Evolutionary conservation across 257 asterid species (phyloP), one percentile per base, ranked within the genome.

Genomic region (Parsonsia alboflavescens): DNA sequence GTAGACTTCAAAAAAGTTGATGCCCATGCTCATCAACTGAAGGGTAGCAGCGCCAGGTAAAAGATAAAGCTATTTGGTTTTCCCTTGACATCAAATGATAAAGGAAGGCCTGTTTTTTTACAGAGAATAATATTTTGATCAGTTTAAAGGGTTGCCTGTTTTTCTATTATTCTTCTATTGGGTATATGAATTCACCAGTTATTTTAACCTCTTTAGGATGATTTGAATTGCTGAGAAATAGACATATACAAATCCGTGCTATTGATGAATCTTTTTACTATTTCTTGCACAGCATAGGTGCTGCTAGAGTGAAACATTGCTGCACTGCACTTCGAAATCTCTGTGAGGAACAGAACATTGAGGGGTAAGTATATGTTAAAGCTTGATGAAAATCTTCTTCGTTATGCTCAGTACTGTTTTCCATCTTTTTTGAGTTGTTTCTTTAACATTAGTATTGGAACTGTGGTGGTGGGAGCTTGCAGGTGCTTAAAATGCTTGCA

Each of bases 11-110:
- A 81, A 83, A 89, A 85, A 84, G 83, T 92, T 73, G 97, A 90
- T 89, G 96, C 94, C 45, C 79, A 87, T 74, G 96, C 90, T 86
- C 98, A 92, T 77, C 98, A 92, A 79, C 81, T 90, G 39, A 92
- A 92, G 81, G 98, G 98, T 36, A 92, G 98, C 90, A 92, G 97
- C 81, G 89, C 98, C 76, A 92, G 98, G 97, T 90, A 75, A 24
- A n/a, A 33, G 61, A 49, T 41, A 9, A 17, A 17, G 24, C 44
- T 46, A 48, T 56, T 58, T 45, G 10, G 19, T 16, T 30, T 16
- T 15, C 16, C 26, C 19, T 36, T 6, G 19, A n/a, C 28, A n/a
- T 11, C 10, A 45, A 57, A 68, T 45, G 50, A 33, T 21, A 49
- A 19, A 46, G 7, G n/a, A 53, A 46, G 5, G 11, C 48, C 7